phyloP scores from a whole-genome alignment of 352 stramenopile species.

The Aphanomyces cochlioides region DNA sequence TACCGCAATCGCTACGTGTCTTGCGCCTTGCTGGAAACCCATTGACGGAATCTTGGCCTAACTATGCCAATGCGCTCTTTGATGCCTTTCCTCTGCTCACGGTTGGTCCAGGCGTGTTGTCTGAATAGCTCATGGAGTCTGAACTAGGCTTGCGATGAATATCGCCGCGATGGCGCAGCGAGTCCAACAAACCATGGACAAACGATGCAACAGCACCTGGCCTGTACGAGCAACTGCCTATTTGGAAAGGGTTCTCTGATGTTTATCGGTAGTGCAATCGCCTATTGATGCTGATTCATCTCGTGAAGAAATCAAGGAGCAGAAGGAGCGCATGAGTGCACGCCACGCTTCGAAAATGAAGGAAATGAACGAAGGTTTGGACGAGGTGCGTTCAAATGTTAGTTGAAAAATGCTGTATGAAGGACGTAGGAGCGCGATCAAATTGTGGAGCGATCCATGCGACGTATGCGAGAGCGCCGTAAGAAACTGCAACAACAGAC shows the following conservation, averaged over 20 bases:
- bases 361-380: neutral
- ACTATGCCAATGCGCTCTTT: constrained; percentile 16
- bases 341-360: constrained; percentile 5
- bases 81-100: constrained; percentile 1
- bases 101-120: neutral
- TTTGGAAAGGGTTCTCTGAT: no score
- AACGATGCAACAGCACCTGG: no score
- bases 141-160: constrained; percentile 9
- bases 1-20: constrained; percentile 10
- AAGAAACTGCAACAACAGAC: constrained; percentile 28
- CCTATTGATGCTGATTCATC: neutral
- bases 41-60: neutral
- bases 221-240: no score
- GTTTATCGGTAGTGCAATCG: neutral
- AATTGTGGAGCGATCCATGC: constrained; percentile 25
- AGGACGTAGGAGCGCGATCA: neutral
- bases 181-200: constrained; percentile 4
- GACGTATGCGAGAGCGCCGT: constrained; percentile 14
- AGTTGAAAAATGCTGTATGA: neutral
- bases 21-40: constrained; percentile 24
- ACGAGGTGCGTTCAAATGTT: neutral
- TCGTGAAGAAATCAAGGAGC: constrained; percentile 18
- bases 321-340: constrained; percentile 22
- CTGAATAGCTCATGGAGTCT: neutral
- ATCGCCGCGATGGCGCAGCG: neutral